These are phyloP conservation scores for Xylariales sp. DNA, from an alignment of 2,329 filamentous ascomycete species.

Conservation along the genomic window DNA sequence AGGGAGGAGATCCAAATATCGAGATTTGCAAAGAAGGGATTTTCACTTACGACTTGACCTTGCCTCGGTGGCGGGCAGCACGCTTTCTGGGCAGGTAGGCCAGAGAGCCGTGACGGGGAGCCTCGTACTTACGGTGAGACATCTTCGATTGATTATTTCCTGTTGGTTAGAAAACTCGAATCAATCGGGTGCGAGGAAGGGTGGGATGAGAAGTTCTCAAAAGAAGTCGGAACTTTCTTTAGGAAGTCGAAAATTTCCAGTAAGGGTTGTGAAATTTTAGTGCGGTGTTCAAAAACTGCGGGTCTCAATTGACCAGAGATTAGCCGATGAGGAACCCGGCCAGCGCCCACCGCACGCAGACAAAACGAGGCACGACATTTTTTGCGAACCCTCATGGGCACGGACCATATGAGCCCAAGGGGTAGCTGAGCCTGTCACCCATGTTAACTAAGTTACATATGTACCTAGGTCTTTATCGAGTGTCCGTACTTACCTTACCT, in stretches of 20 bases:
- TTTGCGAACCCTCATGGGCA: no score
- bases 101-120: constrained; percentile 92
- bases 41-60: constrained; percentile 88
- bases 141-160: constrained; percentile 30
- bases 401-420: no score
- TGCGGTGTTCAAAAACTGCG: constrained; percentile 6
- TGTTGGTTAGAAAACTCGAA: constrained; percentile 24
- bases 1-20: no score
- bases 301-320: constrained; percentile 14
- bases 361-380: no score
- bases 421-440: no score
- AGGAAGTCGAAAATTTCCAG: constrained; percentile 6
- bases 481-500: no score
- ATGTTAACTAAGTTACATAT: no score
- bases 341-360: background rate
- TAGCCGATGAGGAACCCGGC: constrained; percentile 17
- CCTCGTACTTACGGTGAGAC: constrained; percentile 63
- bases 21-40: no score
- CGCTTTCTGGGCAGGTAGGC: constrained; percentile 88
- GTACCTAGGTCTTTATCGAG: no score
- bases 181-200: constrained; percentile 23
- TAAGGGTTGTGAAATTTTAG: constrained; percentile 5
- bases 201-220: constrained; percentile 15
- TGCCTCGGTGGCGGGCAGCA: constrained; percentile 88
- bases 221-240: background rate